Evolutionary conservation across 2,329 filamentous ascomycete species (phyloP), one percentile per base, ranked within the genome.

Genomic region (Clonostachys rosea): DNA sequence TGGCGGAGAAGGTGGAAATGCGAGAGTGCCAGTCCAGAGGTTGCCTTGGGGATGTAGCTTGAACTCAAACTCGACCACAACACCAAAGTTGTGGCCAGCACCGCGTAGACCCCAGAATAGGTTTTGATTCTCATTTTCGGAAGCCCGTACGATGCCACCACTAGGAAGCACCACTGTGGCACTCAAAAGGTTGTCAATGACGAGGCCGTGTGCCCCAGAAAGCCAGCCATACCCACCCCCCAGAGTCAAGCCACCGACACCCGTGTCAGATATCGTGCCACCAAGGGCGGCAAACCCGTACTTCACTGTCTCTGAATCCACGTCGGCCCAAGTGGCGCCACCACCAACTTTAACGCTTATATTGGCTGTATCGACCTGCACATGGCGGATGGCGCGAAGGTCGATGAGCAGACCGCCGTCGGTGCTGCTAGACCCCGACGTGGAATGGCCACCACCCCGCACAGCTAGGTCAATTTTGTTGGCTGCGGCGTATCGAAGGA

Each of bases 251-350:
- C 78, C 82, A 3, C 78, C 81, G 6, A 85, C 75, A 6, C 82
- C 81, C 1, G 81, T 84, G 52, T 84, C 77, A 40, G 78, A 78
- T 10, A 84, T 78, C 0, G 81, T 83, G 4, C 82, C 82, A 9
- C 80, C 81, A 0, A 83, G 76, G 2, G 79, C 79, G 3, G 79
- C 81, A 4, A 84, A 69, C 1, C 71, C 70, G 54, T 78, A 63
- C 43, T 70, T 60, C 45, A 66, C 74, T 0, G 73, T 72, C 0
- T 71, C 73, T 6, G 67, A 60, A 52, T 84, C 79, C 12, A 83
- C 72, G 54, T 81, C 74, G 47, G 62, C 64, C 77, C 79, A 81
- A 3, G 68, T 56, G 40, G 73, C 70, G 8, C 79, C 78, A 24
- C 79, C 77, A 47, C 74, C 70, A 17, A 70, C 74, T 0, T 61